Base-by-base conservation (phyloP, 176 grass and related monocot genomes). In the Oryza glumipatula region DNA sequence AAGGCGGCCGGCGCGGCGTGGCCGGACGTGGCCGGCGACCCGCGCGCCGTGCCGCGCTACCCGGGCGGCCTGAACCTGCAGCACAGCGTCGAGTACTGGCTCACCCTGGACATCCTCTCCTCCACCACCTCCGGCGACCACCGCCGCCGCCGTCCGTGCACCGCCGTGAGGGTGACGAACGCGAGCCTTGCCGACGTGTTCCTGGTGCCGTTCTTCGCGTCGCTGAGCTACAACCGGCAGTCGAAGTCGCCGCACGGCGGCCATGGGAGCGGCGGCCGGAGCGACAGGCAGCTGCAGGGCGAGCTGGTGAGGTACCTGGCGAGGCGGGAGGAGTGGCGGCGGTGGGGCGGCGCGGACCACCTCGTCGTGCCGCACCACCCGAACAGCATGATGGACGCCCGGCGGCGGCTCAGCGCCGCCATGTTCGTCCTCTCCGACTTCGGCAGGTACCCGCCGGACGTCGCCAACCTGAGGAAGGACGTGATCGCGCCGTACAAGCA, bases 171-270 rank as follows among this genome's bases (percentile, higher is more conserved):
- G 72, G 95, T 92, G 76, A 74, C 61, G 60, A 90, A 97, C 86
- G 85, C 90, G 15, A 94, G 89, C 80, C 69, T 67, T 2, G 92
- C 92, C 24, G 90, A 94, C 82, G 52, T 93, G 38, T 90, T 94
- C 86, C 92, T 97, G 56, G 95, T 97, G 69, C 95, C 95, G 0
- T 97, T 97, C 83, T 97, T 97, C 81, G 91, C 92, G 70, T 97
- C 95, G 24, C 76, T 94, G 73, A 94, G 92, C 86, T 97, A 94
- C 84, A 97, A 97, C 77, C 67, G 90, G 3, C 92, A 94, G 76
- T 97, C 90, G 7, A 91, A 91, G 83, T 80, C 81, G 14, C 90
- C 30, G 30, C 30, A 32, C 30, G 2, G 69, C 2, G 90, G 92
- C 54, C 49, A 52, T 14, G 49, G 49, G 49, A 16, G 14, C 14